Evolutionary conservation across 2,329 filamentous ascomycete genomes (phyloP).

Genomic region (Fusarium tjaetaba): DNA sequence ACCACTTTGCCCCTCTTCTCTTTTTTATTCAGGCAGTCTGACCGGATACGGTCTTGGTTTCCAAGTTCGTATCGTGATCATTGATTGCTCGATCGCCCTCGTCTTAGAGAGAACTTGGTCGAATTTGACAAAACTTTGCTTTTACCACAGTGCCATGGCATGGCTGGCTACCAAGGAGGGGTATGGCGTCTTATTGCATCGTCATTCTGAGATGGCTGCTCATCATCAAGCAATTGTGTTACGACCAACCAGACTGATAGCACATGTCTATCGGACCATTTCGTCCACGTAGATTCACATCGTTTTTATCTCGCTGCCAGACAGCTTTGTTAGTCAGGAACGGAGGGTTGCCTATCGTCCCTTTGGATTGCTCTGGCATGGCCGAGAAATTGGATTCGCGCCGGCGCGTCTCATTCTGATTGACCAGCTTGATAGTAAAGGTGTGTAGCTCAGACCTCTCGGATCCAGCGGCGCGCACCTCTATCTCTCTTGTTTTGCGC

Average conservation of each 20-base stretch:
- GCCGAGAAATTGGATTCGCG: slow-evolving; percentile 30
- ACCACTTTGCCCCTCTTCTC: slow-evolving; percentile 28
- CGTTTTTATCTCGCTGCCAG: slow-evolving; percentile 17
- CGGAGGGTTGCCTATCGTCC: slow-evolving; percentile 14
- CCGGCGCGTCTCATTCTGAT: slow-evolving; percentile 26
- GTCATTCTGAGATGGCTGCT: slow-evolving; percentile 42
- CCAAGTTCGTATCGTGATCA: slow-evolving; percentile 10
- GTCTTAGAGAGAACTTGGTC: background rate
- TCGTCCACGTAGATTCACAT: background rate
- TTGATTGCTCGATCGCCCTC: slow-evolving; percentile 13
- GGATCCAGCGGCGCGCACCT: slow-evolving; percentile 29
- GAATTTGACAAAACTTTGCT: slow-evolving; percentile 15
- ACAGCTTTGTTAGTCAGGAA: slow-evolving; percentile 35
- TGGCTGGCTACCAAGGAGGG: slow-evolving; percentile 16
- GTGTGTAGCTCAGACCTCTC: slow-evolving; percentile 31
- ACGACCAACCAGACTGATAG: slow-evolving; percentile 9
- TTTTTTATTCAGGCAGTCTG: background rate
- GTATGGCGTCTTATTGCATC: slow-evolving; percentile 27
- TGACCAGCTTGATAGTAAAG: slow-evolving; percentile 18
- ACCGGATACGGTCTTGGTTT: slow-evolving; percentile 18
- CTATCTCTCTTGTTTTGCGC: slow-evolving; percentile 19
- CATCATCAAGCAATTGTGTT: slow-evolving; percentile 31
- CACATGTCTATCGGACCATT: slow-evolving; percentile 13
- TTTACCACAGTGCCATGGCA: background rate
- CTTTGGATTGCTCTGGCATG: slow-evolving; percentile 26